These are phyloP conservation scores for Dictyostelium brefeldianum DNA, from an alignment of 78 protist genomes.

Conservation along the genomic window DNA sequence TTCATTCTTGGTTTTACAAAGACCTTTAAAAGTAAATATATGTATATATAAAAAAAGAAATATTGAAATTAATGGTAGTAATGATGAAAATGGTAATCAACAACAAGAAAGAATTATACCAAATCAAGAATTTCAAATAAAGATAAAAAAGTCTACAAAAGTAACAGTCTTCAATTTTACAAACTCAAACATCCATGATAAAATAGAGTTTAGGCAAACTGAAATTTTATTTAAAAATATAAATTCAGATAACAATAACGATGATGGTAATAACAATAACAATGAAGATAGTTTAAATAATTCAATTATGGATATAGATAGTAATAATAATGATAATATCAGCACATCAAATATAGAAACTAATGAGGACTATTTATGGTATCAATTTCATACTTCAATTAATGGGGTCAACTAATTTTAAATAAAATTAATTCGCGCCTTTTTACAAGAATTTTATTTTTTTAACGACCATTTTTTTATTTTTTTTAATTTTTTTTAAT, in stretches of 20 bases:
- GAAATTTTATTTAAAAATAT: not conserved
- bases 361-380: not conserved
- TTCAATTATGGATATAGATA: not conserved
- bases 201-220: not conserved
- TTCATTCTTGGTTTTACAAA: not conserved
- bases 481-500: not conserved
- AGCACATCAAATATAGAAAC: too few relatives aligned
- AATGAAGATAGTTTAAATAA: not conserved
- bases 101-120: not conserved
- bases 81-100: not conserved
- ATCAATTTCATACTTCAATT: not conserved
- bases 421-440: not conserved
- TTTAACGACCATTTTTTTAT: not conserved
- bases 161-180: constrained; percentile 16
- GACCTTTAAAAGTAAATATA: not conserved
- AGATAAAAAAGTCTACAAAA: constrained; percentile 28
- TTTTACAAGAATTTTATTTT: not conserved
- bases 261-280: not conserved
- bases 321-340: not conserved
- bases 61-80: not conserved
- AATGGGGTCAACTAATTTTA: not conserved
- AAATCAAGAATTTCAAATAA: constrained; percentile 25
- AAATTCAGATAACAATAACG: not conserved
- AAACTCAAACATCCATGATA: not conserved
- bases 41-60: not conserved